Evolutionary conservation across 1,284 basidiomycete species (phyloP).

Genomic region (Heterobasidion occidentale): DNA sequence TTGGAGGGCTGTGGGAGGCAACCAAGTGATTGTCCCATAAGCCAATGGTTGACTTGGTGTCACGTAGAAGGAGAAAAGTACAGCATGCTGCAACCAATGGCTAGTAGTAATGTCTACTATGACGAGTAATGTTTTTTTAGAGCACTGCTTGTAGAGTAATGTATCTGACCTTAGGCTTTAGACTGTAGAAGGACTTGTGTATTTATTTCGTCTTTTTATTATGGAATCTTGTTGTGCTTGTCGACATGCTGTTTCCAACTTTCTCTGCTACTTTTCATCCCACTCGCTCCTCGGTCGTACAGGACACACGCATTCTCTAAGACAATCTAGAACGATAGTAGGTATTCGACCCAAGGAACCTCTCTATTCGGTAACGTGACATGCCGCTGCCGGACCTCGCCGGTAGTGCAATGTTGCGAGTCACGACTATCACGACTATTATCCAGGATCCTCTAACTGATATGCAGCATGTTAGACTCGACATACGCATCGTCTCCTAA

Average conservation of each 20-base stretch:
- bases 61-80: neutral
- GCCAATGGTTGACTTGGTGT: neutral
- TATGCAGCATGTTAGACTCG: neutral
- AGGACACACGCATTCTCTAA: no score
- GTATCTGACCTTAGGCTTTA: neutral
- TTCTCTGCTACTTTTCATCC: neutral
- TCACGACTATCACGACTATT: no score
- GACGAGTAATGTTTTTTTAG: neutral
- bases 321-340: no score
- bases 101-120: neutral
- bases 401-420: no score
- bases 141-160: no score
- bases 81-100: neutral
- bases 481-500: neutral
- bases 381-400: no score
- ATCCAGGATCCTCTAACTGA: neutral
- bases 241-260: neutral
- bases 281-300: no score
- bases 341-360: no score
- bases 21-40: constrained; percentile 3
- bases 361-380: no score
- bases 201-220: constrained; percentile 1
- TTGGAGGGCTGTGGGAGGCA: constrained; percentile 18
- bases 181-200: neutral
- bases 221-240: neutral